Base-by-base conservation (phyloP, 163 green algal species). In the Dunaliella salina region DNA sequence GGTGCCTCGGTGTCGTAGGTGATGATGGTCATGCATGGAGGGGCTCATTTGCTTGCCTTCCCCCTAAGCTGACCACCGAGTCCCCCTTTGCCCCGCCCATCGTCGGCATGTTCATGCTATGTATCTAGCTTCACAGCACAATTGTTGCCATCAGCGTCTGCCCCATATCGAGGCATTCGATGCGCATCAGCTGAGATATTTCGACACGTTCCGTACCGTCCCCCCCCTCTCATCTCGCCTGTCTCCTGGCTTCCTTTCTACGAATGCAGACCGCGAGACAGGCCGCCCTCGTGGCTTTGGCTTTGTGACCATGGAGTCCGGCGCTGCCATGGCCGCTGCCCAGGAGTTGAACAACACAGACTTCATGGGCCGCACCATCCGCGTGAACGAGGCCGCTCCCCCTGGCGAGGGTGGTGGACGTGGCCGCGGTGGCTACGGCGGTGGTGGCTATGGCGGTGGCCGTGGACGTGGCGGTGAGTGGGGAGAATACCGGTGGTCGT, bases 301-400 rank as follows among this genome's bases (percentile, higher is more conserved):
- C 63, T 88, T 88, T 45, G 85, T 88, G 35, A 87, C 84, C 26
- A 33, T 87, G 84, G 78, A 87, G 84, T 30, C 46, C 71, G 50
- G 83, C 34, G 84, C 75, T 32, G 84, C 84, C 78, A 83, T 83
- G 84, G 82, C 46, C 45, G 84, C 84, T 25, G 46, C 46, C 35
- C 71, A 33, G 26, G 35, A 33, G 33, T 40, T 87, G 72, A 87
- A 87, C 84, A 83, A 83, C 84, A 87, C 84, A 8, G 84, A 87
- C 40, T 87, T 87, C 84, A 67, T 72, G 80, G 85, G 80, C 30
- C 33, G 83, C 82, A 80, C 82, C 45, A 82, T 88, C 45, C 80
- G 85, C n/a, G 85, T 88, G 80, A 88, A 88, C 80, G 85, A 88
- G 67, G 85, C 85, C 3, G 40, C 75, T 24, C 84, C 84, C 24